phyloP scores from a whole-genome alignment of 2,329 filamentous ascomycete species.

The Aschersonia sp. region DNA sequence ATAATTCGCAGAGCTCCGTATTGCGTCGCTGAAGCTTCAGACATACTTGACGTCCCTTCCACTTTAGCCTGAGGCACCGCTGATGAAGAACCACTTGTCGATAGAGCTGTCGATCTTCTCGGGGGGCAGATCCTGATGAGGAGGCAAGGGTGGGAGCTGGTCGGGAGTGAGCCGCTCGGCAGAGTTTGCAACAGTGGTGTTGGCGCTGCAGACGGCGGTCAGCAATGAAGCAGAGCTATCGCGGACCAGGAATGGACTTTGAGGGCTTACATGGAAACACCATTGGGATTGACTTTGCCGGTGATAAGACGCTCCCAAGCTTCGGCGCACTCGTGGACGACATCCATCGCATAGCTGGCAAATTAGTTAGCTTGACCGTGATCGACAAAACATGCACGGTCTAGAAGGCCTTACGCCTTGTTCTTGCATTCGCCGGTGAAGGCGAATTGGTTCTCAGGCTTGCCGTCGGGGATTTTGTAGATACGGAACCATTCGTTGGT shows the following conservation, averaged over 20 bases:
- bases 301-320: constrained; percentile 94
- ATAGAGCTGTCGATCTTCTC: constrained; percentile 91
- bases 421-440: constrained; percentile 99
- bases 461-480: constrained; percentile 99
- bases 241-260: not conserved
- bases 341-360: constrained; percentile 74
- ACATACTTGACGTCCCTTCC: not conserved
- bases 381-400: not conserved
- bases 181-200: constrained; percentile 63
- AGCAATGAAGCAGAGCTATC: constrained; percentile 12
- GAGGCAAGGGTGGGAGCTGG: constrained; percentile 63
- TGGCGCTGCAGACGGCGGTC: constrained; percentile 44
- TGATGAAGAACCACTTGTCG: constrained; percentile 99
- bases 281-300: constrained; percentile 69
- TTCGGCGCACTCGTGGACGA: constrained; percentile 90
- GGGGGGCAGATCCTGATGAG: constrained; percentile 64
- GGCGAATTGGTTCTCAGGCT: constrained; percentile 99
- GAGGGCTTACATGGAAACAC: constrained; percentile 65
- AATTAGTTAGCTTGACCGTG: constrained; percentile 1
- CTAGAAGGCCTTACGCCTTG: constrained; percentile 51
- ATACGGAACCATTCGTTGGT: constrained; percentile 99
- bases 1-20: constrained; percentile 11
- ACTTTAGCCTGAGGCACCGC: constrained; percentile 70
- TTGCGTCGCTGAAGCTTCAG: constrained; percentile 9
- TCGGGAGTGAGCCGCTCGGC: constrained; percentile 53